Base-by-base conservation (phyloP, 2,329 filamentous ascomycete species). In the Xylariaceae sp. region DNA sequence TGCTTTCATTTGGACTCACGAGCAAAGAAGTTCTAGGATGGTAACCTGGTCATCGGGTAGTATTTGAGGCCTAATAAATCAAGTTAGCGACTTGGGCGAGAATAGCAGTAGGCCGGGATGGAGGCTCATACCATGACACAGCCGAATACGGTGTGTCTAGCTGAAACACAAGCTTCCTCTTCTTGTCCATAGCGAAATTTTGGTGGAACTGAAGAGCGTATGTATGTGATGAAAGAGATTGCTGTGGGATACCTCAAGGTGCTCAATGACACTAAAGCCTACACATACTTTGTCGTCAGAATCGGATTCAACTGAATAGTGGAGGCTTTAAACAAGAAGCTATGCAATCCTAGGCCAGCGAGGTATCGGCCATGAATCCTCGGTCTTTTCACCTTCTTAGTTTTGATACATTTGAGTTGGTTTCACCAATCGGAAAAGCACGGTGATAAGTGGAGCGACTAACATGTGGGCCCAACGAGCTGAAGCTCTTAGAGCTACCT, bases 21-120 rank as follows among this genome's bases (percentile, higher is more conserved):
- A 81, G 80, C 82, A 88, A 4, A 89, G 75, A 42, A 91, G 74
- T 58, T 89, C 85, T 8, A 89, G 67, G 30, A 89, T 86, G 3
- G 78, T 76, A 45, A 86, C 80, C 68, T 89, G 85, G 46, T 88
- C 77, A 42, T 82, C 74, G 15, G 72, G 66, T 2, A 76, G 74
- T 36, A 88, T 77, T 35, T 77, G 70, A 6, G 87, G 87, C 86
- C 87, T 91, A 27, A 20, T 13, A 36, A 29, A 21, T 35, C 29
- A 27, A 16, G 30, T 42, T 11, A 58, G 52, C 35, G 2, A 51
- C 16, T 30, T 9, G 9, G 9, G 6, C 27, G 36, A 16, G 24
- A 13, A 36, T 20, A 24, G 9, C 10, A 20, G 40, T 39, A 23
- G 11, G 26, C 9, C 37, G 10, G 13, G 23, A 47, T 21, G 18